Evolutionary conservation across 139 green algal genomes (phyloP), one percentile per base, ranked within the genome.

Genomic region (Coelastrella sp.): DNA sequence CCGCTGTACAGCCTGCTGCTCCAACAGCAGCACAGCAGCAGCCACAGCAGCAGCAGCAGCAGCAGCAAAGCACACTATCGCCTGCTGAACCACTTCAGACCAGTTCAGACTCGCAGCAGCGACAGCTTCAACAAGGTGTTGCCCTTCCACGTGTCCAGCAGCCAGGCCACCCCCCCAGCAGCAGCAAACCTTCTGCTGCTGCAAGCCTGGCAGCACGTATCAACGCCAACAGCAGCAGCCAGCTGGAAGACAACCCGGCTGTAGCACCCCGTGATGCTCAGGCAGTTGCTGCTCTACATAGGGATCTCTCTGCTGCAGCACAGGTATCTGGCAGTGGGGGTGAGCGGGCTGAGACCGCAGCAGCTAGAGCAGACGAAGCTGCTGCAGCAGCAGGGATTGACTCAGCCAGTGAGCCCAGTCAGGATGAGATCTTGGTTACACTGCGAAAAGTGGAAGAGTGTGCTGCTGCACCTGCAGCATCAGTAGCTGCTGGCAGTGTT

Each of bases 151-250:
- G 32, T 47, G 32, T 47, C 32, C 71, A 77, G 71, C 19, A 47
- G 71, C 7, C 5, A 77, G 32, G 32, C 32, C 8, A 19, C 61
- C 61, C 61, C 61, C 61, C 8, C 61, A 71, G 11, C 64, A 78
- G 83, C 22, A 61, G 88, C 85, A 94, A 71, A 71, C 61, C 32
- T 2, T 17, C 58, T 13, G 19, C 23, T 60, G 73, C 7, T 56
- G 85, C 19, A 7, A 78, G 89, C 83, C 32, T 92, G 3, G 74
- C 87, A 22, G 78, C 89, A 10, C 64, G 61, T n/a, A 90, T 90
- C 58, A 92, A 92, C 73, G 81, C 74, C 75, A 76, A 11, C 75
- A 92, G 89, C 85, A 58, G 57, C 10, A n/a, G 56, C 65, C 74
- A 32, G 16, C 83, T 92, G 20, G 73, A 86, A 23, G 59, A 85